Base-by-base conservation (phyloP, 495 filamentous ascomycete genomes). In the Acidiella bohemica region DNA sequence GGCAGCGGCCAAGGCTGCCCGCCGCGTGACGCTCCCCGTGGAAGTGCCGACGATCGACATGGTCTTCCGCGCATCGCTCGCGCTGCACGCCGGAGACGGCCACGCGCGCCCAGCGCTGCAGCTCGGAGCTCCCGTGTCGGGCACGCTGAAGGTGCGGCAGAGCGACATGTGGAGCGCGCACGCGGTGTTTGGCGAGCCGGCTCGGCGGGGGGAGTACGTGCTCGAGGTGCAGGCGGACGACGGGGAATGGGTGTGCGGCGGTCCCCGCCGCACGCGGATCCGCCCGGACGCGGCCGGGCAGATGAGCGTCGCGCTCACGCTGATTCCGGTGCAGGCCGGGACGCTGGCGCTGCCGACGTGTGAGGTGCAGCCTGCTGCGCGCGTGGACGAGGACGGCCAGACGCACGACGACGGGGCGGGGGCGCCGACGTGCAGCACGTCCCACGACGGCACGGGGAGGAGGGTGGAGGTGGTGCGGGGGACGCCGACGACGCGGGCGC, bases 41-140 rank as follows among this genome's bases (percentile, higher is more conserved):
- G 81, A 93, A 31, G 72, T 96, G n/a, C 92, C 90, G 0, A 70
- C 80, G 5, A 67, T 94, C 18, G 74, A 81, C 39, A 73, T 95
- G 19, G 76, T 96, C 2, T 80, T 88, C 59, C 92, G 80, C 1
- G 81, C 79, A 13, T 76, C 86, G 39, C 72, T 95, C 30, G 67
- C 67, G 19, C 63, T 85, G 11, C 18, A 35, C 10, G 8, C 9
- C 12, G n/a, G n/a, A n/a, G n/a, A n/a, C n/a, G n/a, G n/a, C n/a
- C n/a, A n/a, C n/a, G n/a, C n/a, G n/a, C n/a, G n/a, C n/a, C n/a
- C n/a, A 81, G 84, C 64, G 92, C 87, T 1, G 71, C 82, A 19
- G 65, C 69, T 14, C 94, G 90, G 86, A 79, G 80, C 53, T 71
- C 63, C 5, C 35, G 36, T 7, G 7, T 42, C 41, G 28, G 13